Evolutionary conservation across 2,329 filamentous ascomycete genomes (phyloP).

Genomic region (Alternaria novae-zelandiae): DNA sequence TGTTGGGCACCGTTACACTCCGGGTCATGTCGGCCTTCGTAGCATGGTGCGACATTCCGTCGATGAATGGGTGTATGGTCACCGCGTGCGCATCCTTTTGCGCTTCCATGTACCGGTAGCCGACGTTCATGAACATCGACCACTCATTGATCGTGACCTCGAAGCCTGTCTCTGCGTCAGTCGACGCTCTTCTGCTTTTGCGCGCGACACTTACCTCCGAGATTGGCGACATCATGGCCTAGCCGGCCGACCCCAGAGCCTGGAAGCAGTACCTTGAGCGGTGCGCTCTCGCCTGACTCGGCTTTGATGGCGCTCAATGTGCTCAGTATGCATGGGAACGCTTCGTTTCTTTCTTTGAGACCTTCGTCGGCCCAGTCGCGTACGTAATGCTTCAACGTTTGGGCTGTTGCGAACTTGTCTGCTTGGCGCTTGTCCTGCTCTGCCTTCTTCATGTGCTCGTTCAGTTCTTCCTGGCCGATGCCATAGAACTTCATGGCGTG

Average conservation of each 20-base stretch:
- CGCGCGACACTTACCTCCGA: constrained; percentile 43
- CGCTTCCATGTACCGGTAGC: constrained; percentile 58
- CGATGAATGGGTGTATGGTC: constrained; percentile 60
- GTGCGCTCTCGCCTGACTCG: not conserved
- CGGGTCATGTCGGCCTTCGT: constrained; percentile 57
- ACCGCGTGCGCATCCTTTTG: constrained; percentile 31
- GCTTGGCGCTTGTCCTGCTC: constrained; percentile 43
- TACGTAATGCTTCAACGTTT: constrained; percentile 64
- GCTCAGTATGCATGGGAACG: constrained; percentile 45
- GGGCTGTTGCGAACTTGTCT: constrained; percentile 58
- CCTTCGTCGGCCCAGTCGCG: constrained; percentile 63
- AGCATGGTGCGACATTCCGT: constrained; percentile 64
- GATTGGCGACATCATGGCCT: constrained; percentile 57
- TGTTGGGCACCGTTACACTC: constrained; percentile 54
- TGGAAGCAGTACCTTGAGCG: constrained; percentile 56
- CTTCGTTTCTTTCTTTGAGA: constrained; percentile 52
- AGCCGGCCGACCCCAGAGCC: constrained; percentile 62
- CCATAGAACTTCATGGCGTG: constrained; percentile 57
- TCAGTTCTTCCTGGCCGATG: constrained; percentile 54
- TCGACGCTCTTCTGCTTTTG: rapidly evolving
- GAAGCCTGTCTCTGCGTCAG: constrained; percentile 45
- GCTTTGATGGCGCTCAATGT: constrained; percentile 21
- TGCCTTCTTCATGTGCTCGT: constrained; percentile 51
- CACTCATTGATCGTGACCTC: constrained; percentile 64
- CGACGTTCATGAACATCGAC: constrained; percentile 64